Evolutionary conservation across 1,284 basidiomycete genomes (phyloP), one percentile per base, ranked within the genome.

Genomic region (Irpex rosettiformis): DNA sequence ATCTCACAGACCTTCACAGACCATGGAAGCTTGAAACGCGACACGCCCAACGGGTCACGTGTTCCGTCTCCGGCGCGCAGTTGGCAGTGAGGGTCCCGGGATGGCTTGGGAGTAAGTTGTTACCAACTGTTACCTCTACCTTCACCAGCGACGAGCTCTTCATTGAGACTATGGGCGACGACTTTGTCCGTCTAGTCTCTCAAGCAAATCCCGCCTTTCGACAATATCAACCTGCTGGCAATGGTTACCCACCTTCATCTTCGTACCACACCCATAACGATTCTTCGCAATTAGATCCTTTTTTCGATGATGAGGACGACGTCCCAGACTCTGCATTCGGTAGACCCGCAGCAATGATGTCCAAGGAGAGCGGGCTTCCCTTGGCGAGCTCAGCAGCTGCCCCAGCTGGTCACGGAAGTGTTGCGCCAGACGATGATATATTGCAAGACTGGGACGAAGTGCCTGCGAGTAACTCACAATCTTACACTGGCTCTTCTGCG

Each of bases 271-370:
- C 29, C 22, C 55, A 61, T 21, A 54, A 45, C 33, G 61, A 65
- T 11, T 62, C 66, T 5, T 77, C 80, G 65, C 74, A 79, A 56
- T 76, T 92, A 72, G 89, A 92, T 72, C 89, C 89, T 1, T 92
- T 92, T 72, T 91, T 92, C 71, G 87, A 89, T 72, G 89, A 92
- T 62, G 89, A 91, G 64, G 67, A 69, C 60, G 78, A 84, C 62
- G 66, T 77, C 29, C 83, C 84, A 21, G 85, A 88, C 73, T 85
- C 85, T 29, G 83, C 83, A 24, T 88, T 86, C 73, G 84, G 81
- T 56, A 66, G 75, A 54, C 75, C 77, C n/a, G 69, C 69, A 27
- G 72, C 85, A 57, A 86, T 85, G 83, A 82, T 82, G 64, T 88
- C 85, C 11, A 85, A 87, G 66, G 88, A 88, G 66, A 89, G 85